Conservation (phyloP, 2,329 filamentous ascomycete species). For the Chalara sp. region DNA sequence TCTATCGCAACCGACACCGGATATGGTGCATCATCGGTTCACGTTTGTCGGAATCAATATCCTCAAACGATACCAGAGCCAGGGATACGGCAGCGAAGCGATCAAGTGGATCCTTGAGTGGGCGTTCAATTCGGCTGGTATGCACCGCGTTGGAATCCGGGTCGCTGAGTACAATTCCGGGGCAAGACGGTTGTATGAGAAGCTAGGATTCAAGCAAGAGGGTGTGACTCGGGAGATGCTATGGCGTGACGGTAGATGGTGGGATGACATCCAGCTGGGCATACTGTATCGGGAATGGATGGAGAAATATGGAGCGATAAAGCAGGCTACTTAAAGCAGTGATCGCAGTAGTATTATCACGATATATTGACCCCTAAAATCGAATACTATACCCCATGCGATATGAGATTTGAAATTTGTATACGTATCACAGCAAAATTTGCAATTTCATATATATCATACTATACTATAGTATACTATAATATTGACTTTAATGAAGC, state of each 20-base stretch:
- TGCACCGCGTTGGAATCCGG: slow-evolving; percentile 30
- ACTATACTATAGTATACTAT: too few species aligned
- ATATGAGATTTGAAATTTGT: too few species aligned
- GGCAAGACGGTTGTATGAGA: slow-evolving; percentile 27
- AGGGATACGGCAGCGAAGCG: slow-evolving; percentile 33
- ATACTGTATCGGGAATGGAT: slow-evolving; percentile 30
- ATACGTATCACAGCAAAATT: too few species aligned
- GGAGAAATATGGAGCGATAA: slow-evolving; percentile 10
- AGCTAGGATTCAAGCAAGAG: slow-evolving; percentile 30
- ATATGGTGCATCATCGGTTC: slow-evolving; percentile 33
- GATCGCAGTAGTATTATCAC: too few species aligned
- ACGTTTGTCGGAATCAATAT: slow-evolving; percentile 31
- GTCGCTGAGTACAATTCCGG: slow-evolving; percentile 28
- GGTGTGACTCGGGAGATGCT: slow-evolving; percentile 26
- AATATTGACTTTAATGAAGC: too few species aligned
- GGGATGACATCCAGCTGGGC: slow-evolving; percentile 27
- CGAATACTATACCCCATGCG: too few species aligned
- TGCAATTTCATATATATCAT: too few species aligned
- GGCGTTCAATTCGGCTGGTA: slow-evolving; percentile 28
- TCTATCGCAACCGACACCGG: neutral
- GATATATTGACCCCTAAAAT: too few species aligned
- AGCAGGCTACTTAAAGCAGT: neutral
- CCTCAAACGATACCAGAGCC: slow-evolving; percentile 20
- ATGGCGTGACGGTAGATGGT: slow-evolving; percentile 31
- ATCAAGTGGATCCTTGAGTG: slow-evolving; percentile 31